Evolutionary conservation across 1,284 basidiomycete genomes (phyloP), one percentile per base, ranked within the genome.

Genomic region (Meripilus lineatus): DNA sequence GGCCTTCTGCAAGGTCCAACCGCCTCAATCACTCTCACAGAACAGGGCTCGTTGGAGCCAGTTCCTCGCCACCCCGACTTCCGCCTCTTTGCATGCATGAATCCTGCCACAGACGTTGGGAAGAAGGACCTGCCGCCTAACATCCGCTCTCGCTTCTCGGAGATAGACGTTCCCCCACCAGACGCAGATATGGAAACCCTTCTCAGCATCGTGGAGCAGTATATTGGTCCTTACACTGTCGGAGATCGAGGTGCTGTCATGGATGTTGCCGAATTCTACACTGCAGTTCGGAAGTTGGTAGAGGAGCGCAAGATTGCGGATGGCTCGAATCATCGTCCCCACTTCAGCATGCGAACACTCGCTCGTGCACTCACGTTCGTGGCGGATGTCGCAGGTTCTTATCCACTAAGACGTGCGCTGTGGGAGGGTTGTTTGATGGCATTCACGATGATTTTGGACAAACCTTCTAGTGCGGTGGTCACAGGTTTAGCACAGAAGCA

Each of bases 351-450:
- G 86, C 86, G 96, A 33, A 99, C 96, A 0, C 76, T 99, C 38
- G 78, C 92, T 4, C 84, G 96, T 40, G 93, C 95, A 0, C 72
- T 99, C 46, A 91, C 84, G 1, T 99, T 97, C 62, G 89, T 93
- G 1, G 80, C 87, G 2, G 89, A 96, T 55, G 84, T 89, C 36
- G 81, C 89, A 0, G 71, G 75, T 15, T 67, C 75, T 24, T 97
- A 93, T 54, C 85, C 92, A 18, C 67, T 96, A 13, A 81, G 93
- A 35, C 74, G 96, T 26, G 86, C 91, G 1, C 70, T 99, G 14
- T 98, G 91, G 88, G 96, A 99, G 65, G 95, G 95, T 2, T 93
- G 90, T 59, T 61, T 95, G 50, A 99, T 99, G 96, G 85, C 93
- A 0, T 99, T 99, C 65, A 96, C 92, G 3, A 96, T 97, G 90